Conservation (phyloP, 2,329 filamentous ascomycete genomes). For the Didymella keratinophila region DNA sequence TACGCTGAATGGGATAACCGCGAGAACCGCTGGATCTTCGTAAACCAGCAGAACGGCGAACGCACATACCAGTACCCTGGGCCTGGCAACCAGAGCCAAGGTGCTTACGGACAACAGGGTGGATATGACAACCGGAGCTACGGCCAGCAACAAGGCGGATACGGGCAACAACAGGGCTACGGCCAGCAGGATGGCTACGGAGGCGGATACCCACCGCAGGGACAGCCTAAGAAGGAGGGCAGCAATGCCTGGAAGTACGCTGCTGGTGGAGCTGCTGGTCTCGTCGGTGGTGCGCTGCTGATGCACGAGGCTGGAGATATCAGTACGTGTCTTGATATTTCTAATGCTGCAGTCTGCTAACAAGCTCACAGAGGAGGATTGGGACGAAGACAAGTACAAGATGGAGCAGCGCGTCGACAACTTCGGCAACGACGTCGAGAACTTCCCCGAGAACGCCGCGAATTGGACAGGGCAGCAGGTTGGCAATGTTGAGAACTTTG, state of each 20-base stretch:
- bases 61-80: slow-evolving; percentile 35
- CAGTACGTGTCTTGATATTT: slow-evolving; percentile 18
- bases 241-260: slow-evolving; percentile 41
- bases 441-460: slow-evolving; percentile 36
- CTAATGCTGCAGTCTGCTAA: slow-evolving; percentile 5
- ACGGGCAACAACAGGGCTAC: slow-evolving; percentile 22
- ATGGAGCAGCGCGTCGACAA: slow-evolving; percentile 27
- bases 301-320: slow-evolving; percentile 41
- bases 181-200: slow-evolving; percentile 26
- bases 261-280: slow-evolving; percentile 33
- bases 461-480: slow-evolving; percentile 36
- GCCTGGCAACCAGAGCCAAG: slow-evolving; percentile 16
- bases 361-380: slow-evolving; percentile 25
- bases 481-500: slow-evolving; percentile 35
- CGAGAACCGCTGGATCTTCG: slow-evolving; percentile 37
- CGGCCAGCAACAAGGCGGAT: slow-evolving; percentile 24
- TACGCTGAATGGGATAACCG: slow-evolving; percentile 34
- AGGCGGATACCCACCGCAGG: slow-evolving; percentile 15
- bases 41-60: slow-evolving; percentile 38
- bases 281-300: slow-evolving; percentile 35
- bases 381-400: slow-evolving; percentile 28
- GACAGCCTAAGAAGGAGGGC: slow-evolving; percentile 30
- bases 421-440: slow-evolving; percentile 30
- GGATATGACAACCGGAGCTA: slow-evolving; percentile 11
- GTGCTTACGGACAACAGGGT: slow-evolving; percentile 25